Percentiles rank a stretch among this genome's conserved stretches.
Evolutionary conservation across 768 basidiomycete genomes (phyloP).

Genomic region (Neoboletus brunneissimus): DNA sequence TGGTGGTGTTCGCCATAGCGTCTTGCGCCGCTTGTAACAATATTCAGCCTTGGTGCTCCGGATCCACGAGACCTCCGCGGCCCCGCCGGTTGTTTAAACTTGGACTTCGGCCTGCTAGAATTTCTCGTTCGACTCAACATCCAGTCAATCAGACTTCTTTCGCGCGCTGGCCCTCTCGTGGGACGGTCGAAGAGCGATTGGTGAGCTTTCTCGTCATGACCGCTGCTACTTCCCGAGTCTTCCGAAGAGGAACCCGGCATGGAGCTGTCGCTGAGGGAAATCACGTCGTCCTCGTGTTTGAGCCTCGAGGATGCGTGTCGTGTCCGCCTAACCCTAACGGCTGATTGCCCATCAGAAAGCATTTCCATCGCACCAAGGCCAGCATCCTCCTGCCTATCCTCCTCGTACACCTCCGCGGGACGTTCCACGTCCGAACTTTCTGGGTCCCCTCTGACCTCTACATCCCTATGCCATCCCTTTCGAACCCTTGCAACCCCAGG

Average conservation of each 20-base stretch:
- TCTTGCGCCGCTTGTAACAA: conserved; percentile 39
- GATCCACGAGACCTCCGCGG: conserved; percentile 13
- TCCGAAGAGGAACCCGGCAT: conserved; percentile 8
- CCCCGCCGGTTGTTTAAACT: conserved; percentile 10
- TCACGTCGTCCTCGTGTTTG: conserved; percentile 12
- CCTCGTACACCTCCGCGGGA: not conserved
- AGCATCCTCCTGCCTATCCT: not conserved
- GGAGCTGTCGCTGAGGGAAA: conserved; percentile 24
- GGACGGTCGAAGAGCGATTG: conserved; percentile 32
- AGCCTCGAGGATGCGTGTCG: conserved; percentile 4
- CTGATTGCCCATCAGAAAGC: conserved; percentile 15
- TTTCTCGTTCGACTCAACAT: conserved; percentile 53
- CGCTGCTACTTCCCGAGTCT: conserved; percentile 13
- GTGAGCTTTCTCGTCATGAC: conserved; percentile 34
- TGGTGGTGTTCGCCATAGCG: conserved; percentile 37
- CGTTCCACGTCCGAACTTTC: conserved; percentile 52
- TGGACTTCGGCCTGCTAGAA: conserved; percentile 14
- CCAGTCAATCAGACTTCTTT: conserved; percentile 60
- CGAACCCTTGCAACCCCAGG: conserved; percentile 53
- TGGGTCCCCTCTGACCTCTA: conserved; percentile 57
- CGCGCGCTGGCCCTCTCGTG: conserved; percentile 26
- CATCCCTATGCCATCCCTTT: conserved; percentile 32
- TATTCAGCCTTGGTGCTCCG: conserved; percentile 28
- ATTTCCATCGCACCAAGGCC: conserved; percentile 1
- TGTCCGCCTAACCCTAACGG: conserved; percentile 24